Conservation (phyloP, 1,284 basidiomycete genomes). For the Filobasidium uniguttulatum region DNA sequence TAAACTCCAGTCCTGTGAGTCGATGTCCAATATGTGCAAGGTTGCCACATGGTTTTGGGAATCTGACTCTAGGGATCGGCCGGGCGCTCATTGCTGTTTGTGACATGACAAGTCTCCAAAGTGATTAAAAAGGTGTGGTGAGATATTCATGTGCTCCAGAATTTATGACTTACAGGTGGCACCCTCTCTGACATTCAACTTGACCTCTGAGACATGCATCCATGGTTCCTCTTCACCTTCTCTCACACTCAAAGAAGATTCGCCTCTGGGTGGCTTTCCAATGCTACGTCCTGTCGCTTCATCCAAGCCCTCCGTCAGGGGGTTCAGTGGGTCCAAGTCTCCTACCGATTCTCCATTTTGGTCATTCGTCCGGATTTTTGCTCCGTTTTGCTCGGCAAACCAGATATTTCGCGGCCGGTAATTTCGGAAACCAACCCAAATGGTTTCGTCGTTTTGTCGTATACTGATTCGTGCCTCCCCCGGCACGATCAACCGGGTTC, state of each 20-base stretch:
- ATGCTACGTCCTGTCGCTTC: not conserved
- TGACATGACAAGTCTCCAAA: not conserved
- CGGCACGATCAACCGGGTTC: conserved; percentile 1
- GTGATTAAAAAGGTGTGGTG: not conserved
- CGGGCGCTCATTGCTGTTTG: conserved; percentile 5
- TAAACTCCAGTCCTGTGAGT: conserved; percentile 1
- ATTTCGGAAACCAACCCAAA: conserved; percentile 11
- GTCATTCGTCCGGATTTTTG: not conserved
- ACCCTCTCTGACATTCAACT: not conserved
- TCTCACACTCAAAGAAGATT: not conserved
- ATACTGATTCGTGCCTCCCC: conserved; percentile 8
- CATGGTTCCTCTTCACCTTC: conserved; percentile 10
- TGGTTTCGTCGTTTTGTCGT: conserved; percentile 9
- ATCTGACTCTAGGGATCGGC: conserved; percentile 7
- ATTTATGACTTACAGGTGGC: conserved; percentile 2
- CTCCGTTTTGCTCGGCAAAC: not conserved
- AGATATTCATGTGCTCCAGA: not conserved
- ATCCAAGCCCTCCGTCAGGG: not conserved
- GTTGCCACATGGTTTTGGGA: not conserved
- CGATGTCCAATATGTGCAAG: not conserved
- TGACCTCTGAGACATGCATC: conserved; percentile 6
- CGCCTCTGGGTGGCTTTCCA: not conserved
- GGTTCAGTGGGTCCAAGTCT: not conserved
- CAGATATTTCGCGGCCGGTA: conserved; percentile 3
- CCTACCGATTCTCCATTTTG: not conserved